Percentiles rank a stretch among this genome's conserved stretches.
Evolutionary conservation across 2,329 filamentous ascomycete species (phyloP).

Genomic region (Phoma sp.): DNA sequence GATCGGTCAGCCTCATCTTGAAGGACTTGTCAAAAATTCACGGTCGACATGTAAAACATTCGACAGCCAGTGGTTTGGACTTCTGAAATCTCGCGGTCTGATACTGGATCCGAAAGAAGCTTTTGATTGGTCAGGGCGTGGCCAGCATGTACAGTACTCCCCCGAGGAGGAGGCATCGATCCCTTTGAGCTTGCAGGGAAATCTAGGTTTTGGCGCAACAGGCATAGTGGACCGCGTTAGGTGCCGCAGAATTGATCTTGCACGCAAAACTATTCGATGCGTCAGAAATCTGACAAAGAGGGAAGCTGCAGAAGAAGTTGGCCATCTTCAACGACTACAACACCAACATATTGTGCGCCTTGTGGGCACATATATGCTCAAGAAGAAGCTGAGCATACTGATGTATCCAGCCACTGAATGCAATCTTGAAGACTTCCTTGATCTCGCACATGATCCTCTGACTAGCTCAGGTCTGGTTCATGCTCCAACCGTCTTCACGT

Average conservation of each 20-base stretch:
- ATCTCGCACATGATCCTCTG: neutral
- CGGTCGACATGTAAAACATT: neutral
- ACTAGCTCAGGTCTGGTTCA: too few relatives aligned
- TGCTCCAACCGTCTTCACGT: too few relatives aligned
- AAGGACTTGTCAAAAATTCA: too few relatives aligned
- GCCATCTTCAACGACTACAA: slow-evolving; percentile 21
- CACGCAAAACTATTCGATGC: slow-evolving; percentile 27
- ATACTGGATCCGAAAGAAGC: neutral
- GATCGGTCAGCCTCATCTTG: too few relatives aligned
- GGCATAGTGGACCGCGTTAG: slow-evolving; percentile 25
- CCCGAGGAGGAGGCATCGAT: neutral
- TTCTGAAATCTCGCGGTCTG: neutral
- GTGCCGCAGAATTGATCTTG: slow-evolving; percentile 24
- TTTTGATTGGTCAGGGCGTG: slow-evolving; percentile 15
- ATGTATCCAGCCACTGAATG: slow-evolving; percentile 28
- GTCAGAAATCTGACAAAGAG: slow-evolving; percentile 7
- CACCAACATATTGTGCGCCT: slow-evolving; percentile 30
- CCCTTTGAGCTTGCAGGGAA: neutral
- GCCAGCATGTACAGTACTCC: slow-evolving; percentile 16
- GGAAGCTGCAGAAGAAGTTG: slow-evolving; percentile 28
- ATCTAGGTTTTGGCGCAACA: neutral
- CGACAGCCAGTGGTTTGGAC: neutral
- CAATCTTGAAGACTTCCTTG: slow-evolving; percentile 10
- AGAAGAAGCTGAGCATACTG: slow-evolving; percentile 22
- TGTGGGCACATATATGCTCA: slow-evolving; percentile 14